These are phyloP conservation scores for Dicorynia guianensis DNA, from an alignment of 306 rosid species.

Conservation along the genomic window DNA sequence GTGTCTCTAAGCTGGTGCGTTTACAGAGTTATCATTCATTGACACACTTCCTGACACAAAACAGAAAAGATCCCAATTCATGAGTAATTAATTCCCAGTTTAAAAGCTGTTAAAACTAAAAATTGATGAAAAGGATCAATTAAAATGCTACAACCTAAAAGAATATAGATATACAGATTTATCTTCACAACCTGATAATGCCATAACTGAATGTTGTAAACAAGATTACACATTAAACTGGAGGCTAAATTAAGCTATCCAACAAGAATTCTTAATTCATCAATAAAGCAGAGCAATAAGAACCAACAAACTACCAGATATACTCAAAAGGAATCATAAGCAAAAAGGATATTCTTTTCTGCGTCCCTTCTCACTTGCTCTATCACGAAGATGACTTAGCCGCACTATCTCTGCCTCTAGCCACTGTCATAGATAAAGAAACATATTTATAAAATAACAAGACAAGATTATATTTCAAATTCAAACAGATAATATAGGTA, in stretches of 20 bases:
- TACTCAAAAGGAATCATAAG: conserved; percentile 7
- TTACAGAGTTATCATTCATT: conserved; percentile 6
- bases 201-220: conserved; percentile 13
- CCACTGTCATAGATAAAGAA: conserved; percentile 71
- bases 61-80: too few relatives aligned
- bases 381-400: conserved; percentile 96
- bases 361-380: conserved; percentile 98
- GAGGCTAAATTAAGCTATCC: conserved; percentile 23
- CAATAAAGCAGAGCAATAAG: conserved; percentile 18
- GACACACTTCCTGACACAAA: background rate
- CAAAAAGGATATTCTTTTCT: conserved; percentile 95
- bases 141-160: too few relatives aligned
- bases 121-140: too few relatives aligned
- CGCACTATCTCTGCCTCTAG: conserved; percentile 87
- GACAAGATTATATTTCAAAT: conserved; percentile 18
- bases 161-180: background rate
- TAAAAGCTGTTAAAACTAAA: too few relatives aligned
- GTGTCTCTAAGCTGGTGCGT: background rate
- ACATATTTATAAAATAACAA: conserved; percentile 32
- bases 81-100: too few relatives aligned
- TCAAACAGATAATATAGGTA: conserved; percentile 2
- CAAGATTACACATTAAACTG: conserved; percentile 18
- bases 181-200: conserved; percentile 5
- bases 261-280: background rate
- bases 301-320: conserved; percentile 25